These are phyloP conservation scores for Sanghuangporus sanghuang DNA, from an alignment of 1,284 basidiomycete genomes.

Conservation along the genomic window DNA sequence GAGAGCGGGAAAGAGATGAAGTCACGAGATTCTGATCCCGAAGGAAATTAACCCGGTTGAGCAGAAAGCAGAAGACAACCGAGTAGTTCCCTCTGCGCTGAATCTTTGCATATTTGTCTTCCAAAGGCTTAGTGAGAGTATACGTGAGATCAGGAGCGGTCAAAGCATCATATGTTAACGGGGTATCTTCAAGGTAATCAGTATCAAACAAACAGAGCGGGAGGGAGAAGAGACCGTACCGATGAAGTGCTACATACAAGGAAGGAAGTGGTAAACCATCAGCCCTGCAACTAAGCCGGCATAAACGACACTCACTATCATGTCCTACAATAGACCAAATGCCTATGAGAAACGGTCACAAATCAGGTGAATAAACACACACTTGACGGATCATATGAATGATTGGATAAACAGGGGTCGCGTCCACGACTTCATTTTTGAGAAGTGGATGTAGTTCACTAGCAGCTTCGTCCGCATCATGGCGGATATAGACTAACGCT, in stretches of 20 bases:
- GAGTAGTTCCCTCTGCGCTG: conserved; percentile 65
- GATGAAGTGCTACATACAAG: conserved; percentile 47
- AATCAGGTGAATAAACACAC: conserved; percentile 20
- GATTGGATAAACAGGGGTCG: conserved; percentile 64
- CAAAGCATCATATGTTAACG: conserved; percentile 70
- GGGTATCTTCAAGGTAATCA: conserved; percentile 51
- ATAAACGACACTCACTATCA: conserved; percentile 38
- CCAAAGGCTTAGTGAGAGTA: conserved; percentile 71
- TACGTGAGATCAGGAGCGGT: conserved; percentile 83
- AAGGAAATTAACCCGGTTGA: conserved; percentile 85
- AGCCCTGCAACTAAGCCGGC: not conserved
- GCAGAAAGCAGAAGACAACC: conserved; percentile 82
- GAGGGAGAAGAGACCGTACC: conserved; percentile 33
- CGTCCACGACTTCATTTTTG: conserved; percentile 41
- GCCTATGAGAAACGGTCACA: conserved; percentile 7
- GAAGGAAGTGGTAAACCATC: not conserved
- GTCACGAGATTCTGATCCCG: conserved; percentile 67
- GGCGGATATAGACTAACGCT: not conserved
- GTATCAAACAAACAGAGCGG: conserved; percentile 1
- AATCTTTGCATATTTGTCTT: conserved; percentile 65
- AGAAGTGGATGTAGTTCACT: conserved; percentile 32
- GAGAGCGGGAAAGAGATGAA: conserved; percentile 63
- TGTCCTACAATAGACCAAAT: conserved; percentile 38
- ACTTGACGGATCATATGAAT: conserved; percentile 66
- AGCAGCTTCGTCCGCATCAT: not conserved